phyloP scores from a whole-genome alignment of 371 early-diverging fungal genomes.

The Syncephalastrum sp. region DNA sequence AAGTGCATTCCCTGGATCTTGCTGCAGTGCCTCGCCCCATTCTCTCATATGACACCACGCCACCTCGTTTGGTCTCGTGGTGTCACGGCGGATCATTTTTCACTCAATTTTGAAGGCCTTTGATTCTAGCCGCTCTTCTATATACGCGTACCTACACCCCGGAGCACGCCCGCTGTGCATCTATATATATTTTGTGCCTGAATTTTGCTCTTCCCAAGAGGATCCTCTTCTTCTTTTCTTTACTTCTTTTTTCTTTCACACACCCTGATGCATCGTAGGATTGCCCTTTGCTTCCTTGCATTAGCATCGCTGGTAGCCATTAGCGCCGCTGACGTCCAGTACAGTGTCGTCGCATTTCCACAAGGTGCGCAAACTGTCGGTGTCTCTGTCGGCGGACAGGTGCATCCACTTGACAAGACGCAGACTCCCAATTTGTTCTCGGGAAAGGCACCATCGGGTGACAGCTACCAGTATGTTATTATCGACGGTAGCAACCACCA shows the following conservation, averaged over 20 bases:
- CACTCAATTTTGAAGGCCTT: no score
- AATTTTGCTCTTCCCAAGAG: no score
- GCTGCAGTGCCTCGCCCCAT: no score
- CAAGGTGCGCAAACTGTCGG: conserved; percentile 24
- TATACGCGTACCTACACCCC: no score
- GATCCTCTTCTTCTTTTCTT: background rate
- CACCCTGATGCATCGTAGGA: background rate
- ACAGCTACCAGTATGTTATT: conserved; percentile 29
- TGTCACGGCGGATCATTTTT: no score
- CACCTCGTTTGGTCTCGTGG: no score
- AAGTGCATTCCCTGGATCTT: no score
- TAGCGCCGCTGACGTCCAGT: conserved; percentile 32
- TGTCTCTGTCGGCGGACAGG: conserved; percentile 30
- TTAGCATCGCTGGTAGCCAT: background rate
- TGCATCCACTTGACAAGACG: conserved; percentile 15
- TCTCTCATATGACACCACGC: no score
- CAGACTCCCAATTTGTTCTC: conserved; percentile 26
- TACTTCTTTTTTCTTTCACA: background rate
- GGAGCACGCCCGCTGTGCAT: no score
- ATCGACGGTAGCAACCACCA: conserved; percentile 13
- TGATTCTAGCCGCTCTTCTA: no score
- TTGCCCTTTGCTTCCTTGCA: conserved; percentile 5
- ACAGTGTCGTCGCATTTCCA: conserved; percentile 40
- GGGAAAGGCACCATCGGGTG: conserved; percentile 32
- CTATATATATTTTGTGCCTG: no score